These are phyloP conservation scores for Tylopilus sp. DNA, from an alignment of 768 basidiomycete genomes.

Conservation along the genomic window DNA sequence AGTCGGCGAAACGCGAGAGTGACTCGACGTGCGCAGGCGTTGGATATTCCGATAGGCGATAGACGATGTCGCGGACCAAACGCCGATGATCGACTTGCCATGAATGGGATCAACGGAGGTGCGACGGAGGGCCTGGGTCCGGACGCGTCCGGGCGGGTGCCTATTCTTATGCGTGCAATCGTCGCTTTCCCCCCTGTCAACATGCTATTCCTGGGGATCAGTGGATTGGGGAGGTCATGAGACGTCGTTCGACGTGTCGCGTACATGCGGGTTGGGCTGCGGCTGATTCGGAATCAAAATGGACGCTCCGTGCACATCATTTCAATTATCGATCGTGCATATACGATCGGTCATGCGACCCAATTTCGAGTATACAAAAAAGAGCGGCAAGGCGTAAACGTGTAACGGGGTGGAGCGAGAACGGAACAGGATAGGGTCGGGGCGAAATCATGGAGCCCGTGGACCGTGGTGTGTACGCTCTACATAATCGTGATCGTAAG, in stretches of 20 bases:
- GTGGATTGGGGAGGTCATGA: neutral
- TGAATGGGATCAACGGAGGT: conserved; percentile 2
- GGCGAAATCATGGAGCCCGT: neutral
- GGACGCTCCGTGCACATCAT: conserved; percentile 3
- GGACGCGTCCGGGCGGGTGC: neutral
- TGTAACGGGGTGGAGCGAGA: conserved; percentile 1
- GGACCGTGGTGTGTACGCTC: too few species aligned
- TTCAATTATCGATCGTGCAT: conserved; percentile 2
- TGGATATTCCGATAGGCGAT: neutral
- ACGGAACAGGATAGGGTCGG: neutral
- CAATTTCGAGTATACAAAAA: neutral
- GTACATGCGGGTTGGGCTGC: too few species aligned
- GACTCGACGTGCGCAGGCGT: neutral
- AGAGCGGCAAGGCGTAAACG: neutral
- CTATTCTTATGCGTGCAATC: neutral
- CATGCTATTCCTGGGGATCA: neutral
- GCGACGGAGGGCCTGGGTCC: conserved; percentile 11
- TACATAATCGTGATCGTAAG: conserved; percentile 2
- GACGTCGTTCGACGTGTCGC: too few species aligned
- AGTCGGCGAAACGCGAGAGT: neutral
- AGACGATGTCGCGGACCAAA: neutral
- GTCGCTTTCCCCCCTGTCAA: neutral
- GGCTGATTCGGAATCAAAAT: neutral
- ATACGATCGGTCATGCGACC: neutral
- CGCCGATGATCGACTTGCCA: conserved; percentile 7